Percentiles rank a stretch among this genome's conserved stretches.
phyloP scores from a whole-genome alignment of 306 rosid genomes.

The Rosa lucieae region DNA sequence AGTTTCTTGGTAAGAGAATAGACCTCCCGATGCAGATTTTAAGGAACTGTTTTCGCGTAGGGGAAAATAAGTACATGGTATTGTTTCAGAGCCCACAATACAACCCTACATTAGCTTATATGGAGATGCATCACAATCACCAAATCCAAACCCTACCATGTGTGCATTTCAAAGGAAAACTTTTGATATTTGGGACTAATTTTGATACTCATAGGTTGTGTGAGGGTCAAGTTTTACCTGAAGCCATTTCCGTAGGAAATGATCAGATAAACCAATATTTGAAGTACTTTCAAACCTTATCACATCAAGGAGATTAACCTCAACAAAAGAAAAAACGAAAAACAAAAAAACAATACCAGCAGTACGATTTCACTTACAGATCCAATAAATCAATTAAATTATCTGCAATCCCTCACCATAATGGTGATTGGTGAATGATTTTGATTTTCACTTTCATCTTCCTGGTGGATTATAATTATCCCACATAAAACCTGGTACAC shows the following conservation, averaged over 20 bases:
- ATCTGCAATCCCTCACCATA: too few relatives aligned
- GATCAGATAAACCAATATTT: background rate
- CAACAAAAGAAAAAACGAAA: background rate
- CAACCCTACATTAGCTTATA: slow-evolving; percentile 20
- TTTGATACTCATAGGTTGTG: background rate
- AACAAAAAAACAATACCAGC: background rate
- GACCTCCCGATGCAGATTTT: background rate
- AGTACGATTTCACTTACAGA: background rate
- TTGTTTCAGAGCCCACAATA: background rate
- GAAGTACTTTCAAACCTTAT: background rate
- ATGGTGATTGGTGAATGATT: too few relatives aligned
- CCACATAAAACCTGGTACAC: too few relatives aligned
- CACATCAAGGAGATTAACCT: background rate
- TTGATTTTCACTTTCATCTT: too few relatives aligned
- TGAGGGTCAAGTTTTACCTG: background rate
- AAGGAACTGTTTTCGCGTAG: background rate
- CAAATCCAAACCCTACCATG: slow-evolving; percentile 25
- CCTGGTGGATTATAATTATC: too few relatives aligned
- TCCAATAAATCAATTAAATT: background rate
- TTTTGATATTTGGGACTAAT: background rate
- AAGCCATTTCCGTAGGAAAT: background rate
- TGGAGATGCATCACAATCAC: slow-evolving; percentile 6
- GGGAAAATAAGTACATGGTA: slow-evolving; percentile 11
- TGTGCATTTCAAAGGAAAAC: slow-evolving; percentile 16
- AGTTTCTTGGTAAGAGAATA: background rate